Evolutionary conservation across 768 basidiomycete genomes (phyloP).

Genomic region (Atractiella rhizophila): DNA sequence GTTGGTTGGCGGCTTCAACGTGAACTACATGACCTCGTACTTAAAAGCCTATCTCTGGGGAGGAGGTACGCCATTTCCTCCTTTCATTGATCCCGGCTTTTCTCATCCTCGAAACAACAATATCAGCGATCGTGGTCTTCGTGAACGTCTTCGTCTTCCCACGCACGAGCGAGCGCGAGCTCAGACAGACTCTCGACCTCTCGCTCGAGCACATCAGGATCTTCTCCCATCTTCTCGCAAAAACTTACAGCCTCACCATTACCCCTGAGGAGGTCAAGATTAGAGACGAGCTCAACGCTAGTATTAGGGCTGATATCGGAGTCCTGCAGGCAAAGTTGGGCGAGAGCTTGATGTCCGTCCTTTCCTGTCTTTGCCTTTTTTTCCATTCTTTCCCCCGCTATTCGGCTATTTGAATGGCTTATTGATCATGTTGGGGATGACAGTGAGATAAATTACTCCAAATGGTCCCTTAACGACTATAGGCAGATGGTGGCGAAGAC

Average conservation of each 20-base stretch:
- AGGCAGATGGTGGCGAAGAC: not conserved
- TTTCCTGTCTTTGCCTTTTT: not conserved
- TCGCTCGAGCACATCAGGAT: constrained; percentile 17
- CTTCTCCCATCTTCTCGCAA: constrained; percentile 10
- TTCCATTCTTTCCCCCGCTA: no score
- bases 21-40: constrained; percentile 15
- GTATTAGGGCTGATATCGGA: constrained; percentile 17
- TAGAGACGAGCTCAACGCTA: constrained; percentile 15
- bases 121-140: constrained; percentile 17
- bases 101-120: no score
- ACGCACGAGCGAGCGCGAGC: constrained; percentile 16
- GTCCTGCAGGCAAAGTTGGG: constrained; percentile 18
- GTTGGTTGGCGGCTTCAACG: no score
- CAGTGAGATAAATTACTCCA: constrained; percentile 19
- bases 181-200: constrained; percentile 17
- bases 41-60: constrained; percentile 18
- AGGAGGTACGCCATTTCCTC: constrained; percentile 9
- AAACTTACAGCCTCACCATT: constrained; percentile 17
- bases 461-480: constrained; percentile 16
- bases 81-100: not conserved
- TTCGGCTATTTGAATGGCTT: no score
- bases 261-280: constrained; percentile 17
- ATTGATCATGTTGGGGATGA: no score
- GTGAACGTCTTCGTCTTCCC: constrained; percentile 19
- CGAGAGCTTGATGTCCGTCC: constrained; percentile 1